Conservation (phyloP, 73 alveolate genomes). For the Breviolum minutum region DNA sequence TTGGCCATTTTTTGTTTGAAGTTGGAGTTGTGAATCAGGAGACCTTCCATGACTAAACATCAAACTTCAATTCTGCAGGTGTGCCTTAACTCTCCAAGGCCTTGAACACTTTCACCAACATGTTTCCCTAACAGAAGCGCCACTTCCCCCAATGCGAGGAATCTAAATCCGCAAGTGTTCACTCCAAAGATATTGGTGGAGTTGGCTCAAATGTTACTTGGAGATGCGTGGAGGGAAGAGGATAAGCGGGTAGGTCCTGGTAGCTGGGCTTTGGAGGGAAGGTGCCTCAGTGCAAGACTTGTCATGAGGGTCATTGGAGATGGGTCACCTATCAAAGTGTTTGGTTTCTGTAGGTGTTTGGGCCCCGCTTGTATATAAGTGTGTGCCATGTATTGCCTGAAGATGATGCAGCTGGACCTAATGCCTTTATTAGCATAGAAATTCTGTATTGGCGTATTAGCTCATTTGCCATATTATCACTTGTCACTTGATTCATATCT, state of each 20-base stretch:
- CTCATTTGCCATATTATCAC: no score
- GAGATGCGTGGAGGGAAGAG: background rate
- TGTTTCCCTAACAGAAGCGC: background rate
- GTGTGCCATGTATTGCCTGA: no score
- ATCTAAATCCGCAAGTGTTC: background rate
- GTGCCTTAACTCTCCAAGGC: background rate
- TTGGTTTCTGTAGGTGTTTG: no score
- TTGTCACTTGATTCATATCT: no score
- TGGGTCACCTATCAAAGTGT: no score
- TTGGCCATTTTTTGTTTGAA: no score
- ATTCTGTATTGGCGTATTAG: no score
- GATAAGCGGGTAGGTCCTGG: background rate
- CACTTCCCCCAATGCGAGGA: background rate
- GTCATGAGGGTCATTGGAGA: background rate
- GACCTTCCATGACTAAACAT: background rate
- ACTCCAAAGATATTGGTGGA: constrained; percentile 8
- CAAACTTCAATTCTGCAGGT: background rate
- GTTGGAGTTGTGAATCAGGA: background rate
- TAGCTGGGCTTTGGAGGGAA: no score
- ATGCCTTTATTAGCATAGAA: no score
- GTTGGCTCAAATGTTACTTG: constrained; percentile 18
- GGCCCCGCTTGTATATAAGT: no score
- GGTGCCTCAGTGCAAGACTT: background rate
- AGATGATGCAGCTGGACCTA: no score
- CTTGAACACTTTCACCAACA: background rate